Evolutionary conservation across 108 stramenopile species (phyloP), one percentile per base, ranked within the genome.

Genomic region (Bacterosira constricta): DNA sequence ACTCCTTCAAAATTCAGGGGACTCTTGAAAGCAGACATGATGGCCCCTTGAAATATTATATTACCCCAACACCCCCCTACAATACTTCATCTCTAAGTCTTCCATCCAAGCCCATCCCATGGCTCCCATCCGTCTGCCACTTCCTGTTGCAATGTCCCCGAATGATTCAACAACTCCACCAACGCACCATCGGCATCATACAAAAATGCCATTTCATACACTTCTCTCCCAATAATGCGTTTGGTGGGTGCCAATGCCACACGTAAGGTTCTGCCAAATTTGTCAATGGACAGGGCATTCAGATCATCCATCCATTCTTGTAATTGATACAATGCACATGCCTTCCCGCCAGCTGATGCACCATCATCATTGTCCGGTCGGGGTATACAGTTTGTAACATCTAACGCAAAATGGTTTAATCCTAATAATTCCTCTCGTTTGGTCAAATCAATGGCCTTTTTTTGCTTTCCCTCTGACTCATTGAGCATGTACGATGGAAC

Each of bases 141-240:
- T 6, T 78, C 71, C 58, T 89, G 86, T 52, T 73, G 32, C 63
- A 88, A 55, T 32, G 77, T 83, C 9, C 59, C 67, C 57, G 73
- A 79, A 42, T 84, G 72, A 85, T 88, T 77, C 60, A 95, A 52
- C 30, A 95, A 67, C 57, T 95, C 94, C 39, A 95, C 64, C 32
- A 95, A 64, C 21, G 81, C 64, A 11, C 94, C 94, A 83, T 95
- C 94, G 11, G 91, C 88, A 80, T 95, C 94, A 61, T 83, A 91
- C 36, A 95, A 47, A 77, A 95, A 95, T 52, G 90, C 90, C 64
- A 88, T 82, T 75, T 92, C 89, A 62, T 85, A 95, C 3, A 90
- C 84, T 44, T 75, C 66, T 11, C 71, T 63, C 51, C 91, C 94
- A 64, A 92, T 83, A 41, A 92, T 80, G 36, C 88, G 80, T 63